These are phyloP conservation scores for Monosporascus sp. DNA, from an alignment of 2,329 filamentous ascomycete genomes.

Conservation along the genomic window DNA sequence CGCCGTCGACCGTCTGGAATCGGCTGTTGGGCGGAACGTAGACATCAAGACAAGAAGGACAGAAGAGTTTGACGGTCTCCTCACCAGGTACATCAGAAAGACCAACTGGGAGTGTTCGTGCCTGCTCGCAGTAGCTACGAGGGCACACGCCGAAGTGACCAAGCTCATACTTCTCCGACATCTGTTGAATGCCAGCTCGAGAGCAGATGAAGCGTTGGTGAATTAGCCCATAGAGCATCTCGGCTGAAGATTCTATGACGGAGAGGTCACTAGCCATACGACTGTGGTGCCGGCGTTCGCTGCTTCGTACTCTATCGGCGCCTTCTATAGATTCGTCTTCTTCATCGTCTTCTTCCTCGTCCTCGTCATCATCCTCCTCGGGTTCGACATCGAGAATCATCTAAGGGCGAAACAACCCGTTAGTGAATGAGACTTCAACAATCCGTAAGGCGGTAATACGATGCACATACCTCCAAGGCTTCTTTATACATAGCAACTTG, in stretches of 20 bases:
- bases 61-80: constrained; percentile 98
- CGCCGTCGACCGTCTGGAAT: constrained; percentile 95
- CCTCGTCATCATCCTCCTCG: constrained; percentile 85
- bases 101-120: constrained; percentile 87
- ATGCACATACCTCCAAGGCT: constrained; percentile 68
- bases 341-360: constrained; percentile 69
- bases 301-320: constrained; percentile 48
- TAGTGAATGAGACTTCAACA: constrained; percentile 1
- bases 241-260: constrained; percentile 95
- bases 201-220: constrained; percentile 99
- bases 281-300: constrained; percentile 71
- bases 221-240: constrained; percentile 95
- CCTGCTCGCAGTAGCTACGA: constrained; percentile 86
- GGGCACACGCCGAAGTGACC: constrained; percentile 95
- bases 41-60: constrained; percentile 91
- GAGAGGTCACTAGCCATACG: constrained; percentile 89
- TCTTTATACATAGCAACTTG: constrained; percentile 99
- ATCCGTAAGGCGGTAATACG: constrained; percentile 12
- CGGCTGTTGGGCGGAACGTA: constrained; percentile 96
- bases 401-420: constrained; percentile 30
- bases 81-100: constrained; percentile 92
- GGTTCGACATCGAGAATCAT: constrained; percentile 99
- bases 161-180: constrained; percentile 98
- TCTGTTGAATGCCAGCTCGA: constrained; percentile 92
- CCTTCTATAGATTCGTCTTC: constrained; percentile 66